Evolutionary conservation across 345 rosid species (phyloP), one percentile per base, ranked within the genome.

Genomic region (Gossypium thurberi): DNA sequence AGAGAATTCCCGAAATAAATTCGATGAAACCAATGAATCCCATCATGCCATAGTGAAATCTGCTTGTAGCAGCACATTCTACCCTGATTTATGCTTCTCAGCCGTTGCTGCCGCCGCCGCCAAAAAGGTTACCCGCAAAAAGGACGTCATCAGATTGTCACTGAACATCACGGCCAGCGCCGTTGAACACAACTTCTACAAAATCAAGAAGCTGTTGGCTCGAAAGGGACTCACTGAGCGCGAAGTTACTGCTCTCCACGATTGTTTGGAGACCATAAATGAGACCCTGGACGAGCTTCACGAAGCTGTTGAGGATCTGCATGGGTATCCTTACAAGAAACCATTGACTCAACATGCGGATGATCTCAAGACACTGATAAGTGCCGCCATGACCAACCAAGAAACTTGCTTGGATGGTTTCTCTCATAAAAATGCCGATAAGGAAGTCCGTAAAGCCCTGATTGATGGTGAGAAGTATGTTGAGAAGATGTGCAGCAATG

Each of bases 361-460:
- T 51, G 93, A 92, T 79, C 89, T 94, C 53, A 92, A 87, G 70
- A 92, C 97, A 6, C 46, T 94, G 12, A 51, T 92, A 74, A 92
- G 97, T 69, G 80, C 97, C 1, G 97, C 97, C 43, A 94, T 94
- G 51, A 94, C 98, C 25, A 94, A 92, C 80, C 97, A 86, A 26
- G 97, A 82, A 65, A 89, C 97, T 1, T 90, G 92, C 78, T 93
- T 88, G 12, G 96, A 91, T 11, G 98, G 97, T 1, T 88, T 94
- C 82, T 86, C 97, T 0, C 81, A 91, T 50, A 87, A 84, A 0
- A 57, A 68, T 0, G 91, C 90, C 8, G 91, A 91, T 47, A 84
- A 82, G 74, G 67, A 70, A 20, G 76, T 91, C 47, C 81, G 90
- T 2, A 55, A 77, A 11, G 78, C 60, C 8, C 48, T 91, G 65